A percentile compares a stretch with the other conserved stretches of the same genome.
Evolutionary conservation across 768 basidiomycete species (phyloP).

Genomic region (Tulasnella sp.): DNA sequence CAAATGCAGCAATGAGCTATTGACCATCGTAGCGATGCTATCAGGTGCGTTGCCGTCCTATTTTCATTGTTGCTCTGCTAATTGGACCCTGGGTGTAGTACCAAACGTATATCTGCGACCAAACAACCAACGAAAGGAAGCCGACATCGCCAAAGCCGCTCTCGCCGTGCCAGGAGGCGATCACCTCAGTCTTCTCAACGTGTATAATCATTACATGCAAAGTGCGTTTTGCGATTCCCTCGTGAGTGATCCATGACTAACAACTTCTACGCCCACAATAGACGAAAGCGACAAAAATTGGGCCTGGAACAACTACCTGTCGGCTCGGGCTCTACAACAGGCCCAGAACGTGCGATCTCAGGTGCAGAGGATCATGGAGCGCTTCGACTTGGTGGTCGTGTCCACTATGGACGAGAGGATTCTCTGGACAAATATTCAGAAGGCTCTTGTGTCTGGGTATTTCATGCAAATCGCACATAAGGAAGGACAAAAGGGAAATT

Average conservation of each 20-base stretch:
- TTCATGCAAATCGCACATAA: slow-evolving; percentile 98
- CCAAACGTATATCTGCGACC: slow-evolving; percentile 95
- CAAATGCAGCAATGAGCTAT: slow-evolving; percentile 87
- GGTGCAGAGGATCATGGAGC: slow-evolving; percentile 83
- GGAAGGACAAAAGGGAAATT: slow-evolving; percentile 79
- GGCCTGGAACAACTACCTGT: slow-evolving; percentile 85
- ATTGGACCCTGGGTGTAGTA: slow-evolving; percentile 33
- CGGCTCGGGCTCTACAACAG: slow-evolving; percentile 66
- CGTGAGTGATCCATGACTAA: not conserved
- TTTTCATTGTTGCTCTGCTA: not conserved
- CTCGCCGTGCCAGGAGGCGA: slow-evolving; percentile 93
- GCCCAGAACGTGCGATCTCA: slow-evolving; percentile 91
- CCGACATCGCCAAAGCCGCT: slow-evolving; percentile 80
- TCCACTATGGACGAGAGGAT: slow-evolving; percentile 57
- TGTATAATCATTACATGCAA: slow-evolving; percentile 81
- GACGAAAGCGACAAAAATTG: slow-evolving; percentile 72
- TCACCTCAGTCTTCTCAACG: slow-evolving; percentile 86
- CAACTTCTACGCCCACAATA: slow-evolving; percentile 24
- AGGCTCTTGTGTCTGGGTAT: slow-evolving; percentile 81
- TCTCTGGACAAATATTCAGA: slow-evolving; percentile 61
- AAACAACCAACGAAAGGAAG: slow-evolving; percentile 73
- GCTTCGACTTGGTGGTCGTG: slow-evolving; percentile 65
- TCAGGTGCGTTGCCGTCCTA: slow-evolving; percentile 44
- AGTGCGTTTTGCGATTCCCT: slow-evolving; percentile 37
- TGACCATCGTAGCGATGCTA: slow-evolving; percentile 93